Conservation (phyloP, 176 grass and related monocot genomes). For the Canna indica region DNA sequence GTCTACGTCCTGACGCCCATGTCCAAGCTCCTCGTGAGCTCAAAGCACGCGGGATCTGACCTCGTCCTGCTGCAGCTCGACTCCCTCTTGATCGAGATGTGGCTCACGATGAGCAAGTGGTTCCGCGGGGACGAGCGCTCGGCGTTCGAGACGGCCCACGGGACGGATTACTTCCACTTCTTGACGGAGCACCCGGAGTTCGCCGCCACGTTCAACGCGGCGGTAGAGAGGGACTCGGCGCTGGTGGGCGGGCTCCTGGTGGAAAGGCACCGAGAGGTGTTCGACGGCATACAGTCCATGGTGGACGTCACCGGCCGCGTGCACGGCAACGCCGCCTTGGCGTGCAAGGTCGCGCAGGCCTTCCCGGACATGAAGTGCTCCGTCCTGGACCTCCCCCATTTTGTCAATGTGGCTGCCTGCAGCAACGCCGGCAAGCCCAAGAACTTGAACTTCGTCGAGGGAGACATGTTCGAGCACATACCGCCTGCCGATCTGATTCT, state of each 20-base stretch:
- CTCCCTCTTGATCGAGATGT: neutral
- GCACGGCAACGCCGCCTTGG: slow-evolving; percentile 7
- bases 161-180: slow-evolving; percentile 17
- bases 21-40: neutral
- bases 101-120: slow-evolving; percentile 15
- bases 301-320: slow-evolving; percentile 40
- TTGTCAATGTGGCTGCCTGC: neutral
- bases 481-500: neutral
- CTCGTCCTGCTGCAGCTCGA: neutral
- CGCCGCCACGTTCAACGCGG: slow-evolving; percentile 16
- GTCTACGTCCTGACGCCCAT: neutral
- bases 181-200: neutral
- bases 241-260: slow-evolving; percentile 12
- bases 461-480: slow-evolving; percentile 7
- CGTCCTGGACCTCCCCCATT: slow-evolving; percentile 37
- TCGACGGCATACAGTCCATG: slow-evolving; percentile 13
- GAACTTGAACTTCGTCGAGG: neutral
- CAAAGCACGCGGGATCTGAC: neutral
- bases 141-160: slow-evolving; percentile 1
- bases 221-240: slow-evolving; percentile 11
- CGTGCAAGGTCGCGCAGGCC: slow-evolving; percentile 4
- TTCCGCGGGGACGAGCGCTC: neutral
- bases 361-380: slow-evolving; percentile 34
- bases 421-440: neutral
- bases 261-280: neutral